Percentiles rank a stretch among this genome's conserved stretches.
phyloP scores from a whole-genome alignment of 2,329 filamentous ascomycete species.

The Emergomyces africanus region DNA sequence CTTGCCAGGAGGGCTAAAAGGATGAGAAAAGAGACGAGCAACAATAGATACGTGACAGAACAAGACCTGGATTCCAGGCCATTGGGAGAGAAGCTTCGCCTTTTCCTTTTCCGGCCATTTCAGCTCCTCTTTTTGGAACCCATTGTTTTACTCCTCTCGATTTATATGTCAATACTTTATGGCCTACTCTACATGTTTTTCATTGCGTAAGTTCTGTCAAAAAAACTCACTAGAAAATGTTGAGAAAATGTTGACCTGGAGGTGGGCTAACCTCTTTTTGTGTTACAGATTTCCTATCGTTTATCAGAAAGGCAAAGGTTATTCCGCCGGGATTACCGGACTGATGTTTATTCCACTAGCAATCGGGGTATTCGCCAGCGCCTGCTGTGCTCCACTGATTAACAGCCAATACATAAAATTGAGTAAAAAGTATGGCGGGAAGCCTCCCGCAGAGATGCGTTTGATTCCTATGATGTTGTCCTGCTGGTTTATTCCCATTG shows the following conservation, averaged over 20 bases:
- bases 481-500: constrained; percentile 59
- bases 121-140: constrained; percentile 73
- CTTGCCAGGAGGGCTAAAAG: constrained; percentile 58
- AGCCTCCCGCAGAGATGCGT: constrained; percentile 63
- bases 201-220: constrained; percentile 37
- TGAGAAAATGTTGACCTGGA: not conserved
- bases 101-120: constrained; percentile 73
- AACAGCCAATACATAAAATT: constrained; percentile 69
- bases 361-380: constrained; percentile 57
- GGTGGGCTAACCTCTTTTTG: constrained; percentile 10
- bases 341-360: constrained; percentile 81
- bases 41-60: constrained; percentile 60
- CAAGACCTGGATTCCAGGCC: constrained; percentile 64
- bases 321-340: constrained; percentile 58
- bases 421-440: constrained; percentile 50
- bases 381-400: constrained; percentile 55
- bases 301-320: constrained; percentile 70
- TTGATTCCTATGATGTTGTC: constrained; percentile 72
- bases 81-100: constrained; percentile 51
- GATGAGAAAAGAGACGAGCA: constrained; percentile 55
- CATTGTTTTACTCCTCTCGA: constrained; percentile 69
- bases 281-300: constrained; percentile 41
- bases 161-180: constrained; percentile 72
- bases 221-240: no score
- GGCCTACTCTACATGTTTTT: constrained; percentile 42